Evolutionary conservation across 305 asterid species (phyloP).

Genomic region (Solanum hybrid): DNA sequence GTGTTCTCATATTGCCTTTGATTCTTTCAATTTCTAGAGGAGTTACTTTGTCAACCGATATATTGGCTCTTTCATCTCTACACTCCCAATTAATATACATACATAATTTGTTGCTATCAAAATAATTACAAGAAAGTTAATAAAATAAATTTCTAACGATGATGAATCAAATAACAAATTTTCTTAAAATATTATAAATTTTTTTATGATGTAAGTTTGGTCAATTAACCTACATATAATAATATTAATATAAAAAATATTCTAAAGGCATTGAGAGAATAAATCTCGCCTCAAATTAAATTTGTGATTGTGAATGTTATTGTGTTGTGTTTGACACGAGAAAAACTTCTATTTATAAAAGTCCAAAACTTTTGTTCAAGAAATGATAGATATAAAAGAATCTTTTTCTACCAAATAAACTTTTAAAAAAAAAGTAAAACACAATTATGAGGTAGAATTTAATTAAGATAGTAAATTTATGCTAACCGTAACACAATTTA

Average conservation of each 20-base stretch:
- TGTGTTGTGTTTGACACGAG: not conserved
- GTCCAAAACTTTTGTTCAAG: not conserved
- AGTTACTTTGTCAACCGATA: constrained; percentile 27
- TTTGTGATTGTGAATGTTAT: not conserved
- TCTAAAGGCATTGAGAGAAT: not conserved
- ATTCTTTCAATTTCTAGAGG: constrained; percentile 19
- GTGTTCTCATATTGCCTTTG: constrained; percentile 17
- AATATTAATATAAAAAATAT: not conserved
- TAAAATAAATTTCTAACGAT: not conserved
- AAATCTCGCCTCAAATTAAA: not conserved
- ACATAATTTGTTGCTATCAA: not conserved
- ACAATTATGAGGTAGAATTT: not conserved
- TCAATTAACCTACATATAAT: not conserved
- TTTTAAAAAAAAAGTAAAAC: not conserved
- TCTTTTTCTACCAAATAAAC: not conserved
- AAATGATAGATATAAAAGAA: not conserved
- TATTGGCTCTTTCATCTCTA: not conserved
- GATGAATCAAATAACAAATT: not conserved
- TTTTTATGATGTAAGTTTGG: not conserved
- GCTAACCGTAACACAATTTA: not conserved
- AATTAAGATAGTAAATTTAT: not conserved
- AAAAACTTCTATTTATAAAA: not conserved
- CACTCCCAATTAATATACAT: not conserved
- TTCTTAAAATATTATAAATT: too few relatives aligned
- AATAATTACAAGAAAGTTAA: not conserved